A percentile compares a stretch with the other conserved stretches of the same genome.
Evolutionary conservation across 2,329 filamentous ascomycete species (phyloP).

Genomic region (Fonsecaea multimorphosa): DNA sequence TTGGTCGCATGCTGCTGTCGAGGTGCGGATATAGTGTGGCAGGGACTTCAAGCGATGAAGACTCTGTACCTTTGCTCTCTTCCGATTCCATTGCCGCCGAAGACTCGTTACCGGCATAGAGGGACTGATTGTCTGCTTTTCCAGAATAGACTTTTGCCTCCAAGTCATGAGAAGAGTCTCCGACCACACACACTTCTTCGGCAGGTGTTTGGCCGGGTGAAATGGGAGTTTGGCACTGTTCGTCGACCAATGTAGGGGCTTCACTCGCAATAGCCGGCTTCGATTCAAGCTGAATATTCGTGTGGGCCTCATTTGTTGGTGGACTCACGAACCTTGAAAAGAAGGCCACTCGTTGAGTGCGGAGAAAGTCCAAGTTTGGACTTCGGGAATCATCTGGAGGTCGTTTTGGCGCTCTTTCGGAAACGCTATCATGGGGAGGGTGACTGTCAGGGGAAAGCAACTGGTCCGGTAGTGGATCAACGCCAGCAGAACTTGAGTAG

Average conservation of each 20-base stretch:
- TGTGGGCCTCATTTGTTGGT: neutral
- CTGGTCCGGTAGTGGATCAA: neutral
- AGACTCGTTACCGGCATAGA: neutral
- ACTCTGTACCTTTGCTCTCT: slow-evolving; percentile 1
- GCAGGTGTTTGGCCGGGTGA: neutral
- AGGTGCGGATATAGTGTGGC: slow-evolving; percentile 26
- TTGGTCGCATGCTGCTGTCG: slow-evolving; percentile 21
- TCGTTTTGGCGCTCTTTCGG: neutral
- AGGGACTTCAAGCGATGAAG: slow-evolving; percentile 22
- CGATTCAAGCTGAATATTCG: slow-evolving; percentile 5
- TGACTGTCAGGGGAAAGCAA: neutral
- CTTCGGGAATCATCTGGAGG: neutral
- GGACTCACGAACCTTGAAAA: slow-evolving; percentile 26
- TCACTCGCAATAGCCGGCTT: slow-evolving; percentile 2
- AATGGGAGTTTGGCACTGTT: neutral
- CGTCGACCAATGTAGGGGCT: neutral
- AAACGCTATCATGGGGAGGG: slow-evolving; percentile 11
- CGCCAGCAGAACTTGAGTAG: neutral
- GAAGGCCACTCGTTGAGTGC: slow-evolving; percentile 33
- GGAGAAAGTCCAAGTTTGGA: slow-evolving; percentile 30
- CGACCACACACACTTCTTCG: neutral
- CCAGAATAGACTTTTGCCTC: neutral
- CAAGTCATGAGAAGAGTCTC: neutral
- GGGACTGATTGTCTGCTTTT: neutral
- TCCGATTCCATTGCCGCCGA: neutral